Percentiles rank a stretch among this genome's conserved stretches.
Conservation (phyloP, 345 rosid species). For the Xanthoceras sorbifolium region DNA sequence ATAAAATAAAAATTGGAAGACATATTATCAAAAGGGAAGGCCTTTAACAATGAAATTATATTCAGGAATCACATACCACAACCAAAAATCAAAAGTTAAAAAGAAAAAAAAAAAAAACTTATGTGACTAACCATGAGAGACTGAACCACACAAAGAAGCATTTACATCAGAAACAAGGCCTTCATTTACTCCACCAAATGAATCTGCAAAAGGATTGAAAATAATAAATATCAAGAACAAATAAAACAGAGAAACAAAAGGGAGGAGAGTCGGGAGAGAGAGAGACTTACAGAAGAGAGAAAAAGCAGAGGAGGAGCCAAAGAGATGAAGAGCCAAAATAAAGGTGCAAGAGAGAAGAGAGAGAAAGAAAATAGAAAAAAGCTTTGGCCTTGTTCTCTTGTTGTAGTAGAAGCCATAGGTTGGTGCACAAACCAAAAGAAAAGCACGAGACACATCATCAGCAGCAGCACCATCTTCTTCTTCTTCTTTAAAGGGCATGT, state of each 20-base stretch:
- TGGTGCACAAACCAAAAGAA: constrained; percentile 34
- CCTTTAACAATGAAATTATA: neutral
- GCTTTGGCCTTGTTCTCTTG: constrained; percentile 59
- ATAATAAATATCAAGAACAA: neutral
- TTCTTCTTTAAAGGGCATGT: constrained; percentile 36
- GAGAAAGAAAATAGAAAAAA: constrained; percentile 58
- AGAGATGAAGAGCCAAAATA: constrained; percentile 52
- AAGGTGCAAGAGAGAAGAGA: constrained; percentile 63
- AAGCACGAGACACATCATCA: constrained; percentile 30
- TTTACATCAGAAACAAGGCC: constrained; percentile 26
- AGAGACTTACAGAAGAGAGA: constrained; percentile 56
- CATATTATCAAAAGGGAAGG: neutral
- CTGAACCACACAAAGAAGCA: constrained; percentile 50
- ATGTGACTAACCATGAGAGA: constrained; percentile 58
- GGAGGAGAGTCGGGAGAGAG: neutral
- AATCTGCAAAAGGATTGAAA: constrained; percentile 45
- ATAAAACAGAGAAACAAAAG: constrained; percentile 3
- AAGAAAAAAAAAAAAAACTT: neutral
- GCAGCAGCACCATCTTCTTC: neutral
- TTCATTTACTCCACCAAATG: constrained; percentile 49
- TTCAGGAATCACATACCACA: neutral
- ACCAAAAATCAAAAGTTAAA: neutral
- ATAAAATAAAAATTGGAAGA: no score
- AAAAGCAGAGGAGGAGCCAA: constrained; percentile 48
- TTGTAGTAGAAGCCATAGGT: constrained; percentile 28